These are phyloP conservation scores for Ceratonia siliqua DNA, from an alignment of 306 rosid species.

Conservation along the genomic window DNA sequence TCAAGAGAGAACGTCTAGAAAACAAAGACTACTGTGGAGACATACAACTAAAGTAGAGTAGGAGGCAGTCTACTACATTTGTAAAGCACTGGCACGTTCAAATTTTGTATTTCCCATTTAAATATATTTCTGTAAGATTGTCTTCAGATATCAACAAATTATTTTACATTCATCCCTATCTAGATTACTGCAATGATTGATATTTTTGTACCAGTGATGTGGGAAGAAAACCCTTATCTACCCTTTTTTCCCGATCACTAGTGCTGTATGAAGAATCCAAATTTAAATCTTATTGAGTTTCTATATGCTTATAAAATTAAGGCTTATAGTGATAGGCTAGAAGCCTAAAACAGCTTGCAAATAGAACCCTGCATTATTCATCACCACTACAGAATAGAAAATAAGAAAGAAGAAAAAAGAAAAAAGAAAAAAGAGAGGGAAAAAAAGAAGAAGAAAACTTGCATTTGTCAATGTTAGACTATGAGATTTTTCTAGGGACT, in stretches of 20 bases:
- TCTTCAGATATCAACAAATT: background rate
- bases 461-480: background rate
- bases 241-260: background rate
- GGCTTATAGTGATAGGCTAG: background rate
- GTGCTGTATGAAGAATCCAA: background rate
- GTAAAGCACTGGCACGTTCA: background rate
- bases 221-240: background rate
- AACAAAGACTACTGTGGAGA: background rate
- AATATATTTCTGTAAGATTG: background rate
- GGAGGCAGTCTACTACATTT: background rate
- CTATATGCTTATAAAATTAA: background rate
- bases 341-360: background rate
- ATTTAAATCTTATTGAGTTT: background rate
- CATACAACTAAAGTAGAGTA: background rate
- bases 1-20: conserved; percentile 51
- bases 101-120: background rate
- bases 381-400: background rate
- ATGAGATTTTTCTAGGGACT: no score
- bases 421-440: no score
- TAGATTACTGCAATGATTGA: background rate
- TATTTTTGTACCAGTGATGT: background rate
- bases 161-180: background rate
- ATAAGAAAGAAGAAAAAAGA: background rate
- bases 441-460: background rate
- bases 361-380: background rate